Percentiles rank a stretch among this genome's conserved stretches.
phyloP scores from a whole-genome alignment of 208 protist species.

The Blastocrithidia nonstop region DNA sequence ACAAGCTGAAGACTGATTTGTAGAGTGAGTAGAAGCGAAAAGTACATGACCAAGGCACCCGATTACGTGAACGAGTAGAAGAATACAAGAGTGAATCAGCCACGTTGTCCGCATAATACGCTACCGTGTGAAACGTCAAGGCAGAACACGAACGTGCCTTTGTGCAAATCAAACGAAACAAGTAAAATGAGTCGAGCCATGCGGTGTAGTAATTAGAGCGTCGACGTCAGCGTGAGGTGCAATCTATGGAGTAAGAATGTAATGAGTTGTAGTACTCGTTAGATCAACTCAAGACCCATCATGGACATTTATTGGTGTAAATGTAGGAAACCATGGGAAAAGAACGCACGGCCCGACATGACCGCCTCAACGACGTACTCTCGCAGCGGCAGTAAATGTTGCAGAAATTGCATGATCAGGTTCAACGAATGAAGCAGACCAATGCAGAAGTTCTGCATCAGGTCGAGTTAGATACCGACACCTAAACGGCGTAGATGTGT shows the following conservation, averaged over 20 bases:
- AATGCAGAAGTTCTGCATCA: conserved; percentile 78
- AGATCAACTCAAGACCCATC: conserved; percentile 27
- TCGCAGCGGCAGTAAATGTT: conserved; percentile 37
- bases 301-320: conserved; percentile 18
- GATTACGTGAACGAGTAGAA: conserved; percentile 80
- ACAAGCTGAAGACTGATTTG: conserved; percentile 85
- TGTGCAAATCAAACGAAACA: conserved; percentile 72
- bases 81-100: conserved; percentile 75
- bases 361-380: conserved; percentile 70
- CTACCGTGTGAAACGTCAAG: conserved; percentile 63
- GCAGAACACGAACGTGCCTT: conserved; percentile 86
- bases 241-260: conserved; percentile 68
- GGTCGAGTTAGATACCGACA: conserved; percentile 90
- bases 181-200: conserved; percentile 47
- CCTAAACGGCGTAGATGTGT: conserved; percentile 78
- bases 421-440: conserved; percentile 50
- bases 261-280: conserved; percentile 40
- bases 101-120: conserved; percentile 53
- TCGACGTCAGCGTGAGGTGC: conserved; percentile 76
- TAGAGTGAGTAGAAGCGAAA: conserved; percentile 89
- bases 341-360: conserved; percentile 37
- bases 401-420: conserved; percentile 39
- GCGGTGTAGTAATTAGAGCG: conserved; percentile 64
- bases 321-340: conserved; percentile 14
- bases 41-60: conserved; percentile 84